A percentile compares a stretch with the other conserved stretches of the same genome.
Conservation (phyloP, 2,329 filamentous ascomycete species). For the Arachnopeziza araneosa region DNA sequence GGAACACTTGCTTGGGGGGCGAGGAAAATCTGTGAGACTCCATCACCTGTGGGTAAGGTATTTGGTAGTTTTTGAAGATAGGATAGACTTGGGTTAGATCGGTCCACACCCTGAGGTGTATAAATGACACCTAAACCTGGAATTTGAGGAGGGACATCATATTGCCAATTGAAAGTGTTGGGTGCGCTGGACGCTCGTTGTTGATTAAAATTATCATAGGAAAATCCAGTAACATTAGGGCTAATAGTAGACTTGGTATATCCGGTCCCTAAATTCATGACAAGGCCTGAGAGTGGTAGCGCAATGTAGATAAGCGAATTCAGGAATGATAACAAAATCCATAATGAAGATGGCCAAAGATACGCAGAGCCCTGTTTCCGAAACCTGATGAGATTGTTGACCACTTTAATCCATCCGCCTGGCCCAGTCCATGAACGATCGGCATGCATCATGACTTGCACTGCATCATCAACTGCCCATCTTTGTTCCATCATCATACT, state of each 20-base stretch:
- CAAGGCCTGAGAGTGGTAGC: background rate
- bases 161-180: background rate
- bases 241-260: background rate
- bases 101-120: background rate
- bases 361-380: too few species aligned
- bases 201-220: background rate
- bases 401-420: background rate
- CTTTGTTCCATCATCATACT: background rate
- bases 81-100: background rate
- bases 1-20: constrained; percentile 1
- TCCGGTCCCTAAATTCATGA: background rate
- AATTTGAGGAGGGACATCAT: background rate
- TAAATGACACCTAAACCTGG: background rate
- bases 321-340: background rate
- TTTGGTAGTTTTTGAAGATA: background rate
- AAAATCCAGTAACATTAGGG: background rate
- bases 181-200: background rate
- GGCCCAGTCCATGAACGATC: background rate
- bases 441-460: constrained; percentile 1
- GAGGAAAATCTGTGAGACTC: constrained; percentile 1
- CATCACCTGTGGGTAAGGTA: background rate
- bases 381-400: background rate
- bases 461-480: background rate
- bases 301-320: background rate
- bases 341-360: background rate